Evolutionary conservation across 2,329 filamentous ascomycete genomes (phyloP), one percentile per base, ranked within the genome.

Genomic region (Tolypocladium ovalisporum): DNA sequence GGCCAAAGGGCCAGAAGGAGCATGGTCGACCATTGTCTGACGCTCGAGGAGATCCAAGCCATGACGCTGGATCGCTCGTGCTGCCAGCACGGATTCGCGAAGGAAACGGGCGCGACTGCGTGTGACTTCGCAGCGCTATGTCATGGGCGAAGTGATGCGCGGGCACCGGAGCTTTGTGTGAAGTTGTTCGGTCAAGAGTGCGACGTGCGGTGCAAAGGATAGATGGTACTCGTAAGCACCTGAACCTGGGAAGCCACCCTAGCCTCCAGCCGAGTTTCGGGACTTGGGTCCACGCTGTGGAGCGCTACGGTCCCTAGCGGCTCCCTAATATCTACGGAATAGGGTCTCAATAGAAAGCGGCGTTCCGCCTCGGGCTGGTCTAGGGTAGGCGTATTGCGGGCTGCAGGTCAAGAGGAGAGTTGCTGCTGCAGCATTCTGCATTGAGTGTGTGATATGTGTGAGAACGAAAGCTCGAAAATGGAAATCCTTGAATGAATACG

Each of bases 1-100:
- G 75, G 70, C 65, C 75, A 76, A 40, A 83, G 64, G 44, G 75
- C 73, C 49, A 79, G 69, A 52, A 68, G 60, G 55, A 71, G 62
- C 42, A 70, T 55, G 49, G 67, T 63, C 49, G 63, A 66, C 68
- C 70, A 71, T 65, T 60, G 66, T 61, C 35, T 55, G 54, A 56
- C 54, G 13, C 55, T 47, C 55, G 56, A 40, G 37, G 56, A 58
- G n/a, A 27, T 34, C 58, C 42, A 52, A 5, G 53, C 54, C 60
- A 62, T 62, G 58, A 32, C 42, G 49, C 49, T n/a, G 19, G 39
- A 54, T 40, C 52, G 54, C 53, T 36, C 40, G 52, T 53, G 52
- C 58, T 52, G 51, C 35, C 34, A 52, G 53, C 59, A 39, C 54
- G 24, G 34, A 36, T 27, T 24, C 47, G 55, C 40, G 24, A 8